phyloP scores from a whole-genome alignment of 257 asterid genomes.

The Nicotiana sylvestris region DNA sequence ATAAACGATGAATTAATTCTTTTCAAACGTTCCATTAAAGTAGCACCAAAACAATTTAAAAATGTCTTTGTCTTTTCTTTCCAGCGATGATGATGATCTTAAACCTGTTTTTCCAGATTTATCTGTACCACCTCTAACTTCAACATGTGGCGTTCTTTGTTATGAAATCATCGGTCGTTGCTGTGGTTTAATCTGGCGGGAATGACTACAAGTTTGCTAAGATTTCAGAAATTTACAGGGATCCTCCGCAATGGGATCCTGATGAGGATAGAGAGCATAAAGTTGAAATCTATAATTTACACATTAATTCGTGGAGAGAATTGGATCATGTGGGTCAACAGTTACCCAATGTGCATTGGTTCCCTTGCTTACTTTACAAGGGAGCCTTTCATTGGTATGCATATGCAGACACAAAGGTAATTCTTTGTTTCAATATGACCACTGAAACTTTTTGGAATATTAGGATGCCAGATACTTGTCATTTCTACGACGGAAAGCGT shows the following conservation, averaged over 20 bases:
- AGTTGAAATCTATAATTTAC: neutral
- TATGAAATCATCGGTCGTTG: neutral
- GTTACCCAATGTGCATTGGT: neutral
- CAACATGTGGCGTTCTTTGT: neutral
- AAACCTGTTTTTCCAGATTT: neutral
- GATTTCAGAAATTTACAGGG: neutral
- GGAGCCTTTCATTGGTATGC: neutral
- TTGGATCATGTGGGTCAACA: neutral
- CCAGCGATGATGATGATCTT: neutral
- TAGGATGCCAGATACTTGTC: neutral
- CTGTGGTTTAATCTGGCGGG: neutral
- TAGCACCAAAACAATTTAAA: neutral
- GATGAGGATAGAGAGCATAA: neutral
- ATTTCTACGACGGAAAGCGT: neutral
- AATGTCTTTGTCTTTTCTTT: neutral
- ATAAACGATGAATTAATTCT: neutral
- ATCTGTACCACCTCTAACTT: neutral
- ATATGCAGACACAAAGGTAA: neutral
- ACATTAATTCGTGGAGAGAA: constrained; percentile 1
- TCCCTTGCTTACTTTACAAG: neutral
- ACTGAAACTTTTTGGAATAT: neutral
- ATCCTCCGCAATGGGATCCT: neutral
- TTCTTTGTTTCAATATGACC: neutral
- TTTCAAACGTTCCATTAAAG: neutral
- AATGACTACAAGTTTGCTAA: constrained; percentile 5